phyloP scores from a whole-genome alignment of 768 basidiomycete genomes.

The Artomyces pyxidatus region DNA sequence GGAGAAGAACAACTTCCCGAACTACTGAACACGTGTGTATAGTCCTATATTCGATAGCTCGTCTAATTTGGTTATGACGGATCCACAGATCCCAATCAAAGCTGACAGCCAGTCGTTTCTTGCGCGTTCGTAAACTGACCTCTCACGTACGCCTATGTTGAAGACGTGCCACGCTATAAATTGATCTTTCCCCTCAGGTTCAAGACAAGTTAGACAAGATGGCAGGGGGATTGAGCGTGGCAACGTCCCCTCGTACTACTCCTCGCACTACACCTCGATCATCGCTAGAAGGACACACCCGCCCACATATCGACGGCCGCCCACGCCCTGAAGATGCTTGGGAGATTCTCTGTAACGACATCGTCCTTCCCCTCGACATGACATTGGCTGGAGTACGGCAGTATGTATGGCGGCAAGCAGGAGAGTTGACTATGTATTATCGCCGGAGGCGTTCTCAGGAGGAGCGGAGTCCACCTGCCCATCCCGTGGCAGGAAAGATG shows the following conservation, averaged over 20 bases:
- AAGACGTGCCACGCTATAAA: background rate
- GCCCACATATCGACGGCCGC: constrained; percentile 23
- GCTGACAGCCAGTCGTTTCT: constrained; percentile 78
- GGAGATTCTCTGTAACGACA: constrained; percentile 85
- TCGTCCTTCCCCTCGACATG: constrained; percentile 77
- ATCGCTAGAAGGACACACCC: constrained; percentile 14
- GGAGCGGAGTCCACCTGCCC: background rate
- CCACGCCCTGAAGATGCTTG: constrained; percentile 50
- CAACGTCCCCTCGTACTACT: constrained; percentile 21
- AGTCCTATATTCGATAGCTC: background rate
- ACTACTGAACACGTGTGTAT: constrained; percentile 74
- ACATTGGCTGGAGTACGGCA: constrained; percentile 87
- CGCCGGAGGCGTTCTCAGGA: constrained; percentile 27
- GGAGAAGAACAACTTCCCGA: constrained; percentile 63
- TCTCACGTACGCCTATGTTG: constrained; percentile 51
- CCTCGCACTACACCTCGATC: constrained; percentile 10
- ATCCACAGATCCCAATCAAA: constrained; percentile 66
- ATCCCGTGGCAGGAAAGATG: no score
- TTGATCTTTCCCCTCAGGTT: constrained; percentile 38
- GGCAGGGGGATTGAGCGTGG: constrained; percentile 23
- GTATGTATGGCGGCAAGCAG: constrained; percentile 75
- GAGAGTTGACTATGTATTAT: constrained; percentile 73
- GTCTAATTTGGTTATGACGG: background rate
- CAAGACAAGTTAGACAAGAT: constrained; percentile 74
- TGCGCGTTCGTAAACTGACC: constrained; percentile 80